A percentile compares a stretch with the other conserved stretches of the same genome.
Conservation (phyloP, 345 rosid species). For the Pistacia integerrima region DNA sequence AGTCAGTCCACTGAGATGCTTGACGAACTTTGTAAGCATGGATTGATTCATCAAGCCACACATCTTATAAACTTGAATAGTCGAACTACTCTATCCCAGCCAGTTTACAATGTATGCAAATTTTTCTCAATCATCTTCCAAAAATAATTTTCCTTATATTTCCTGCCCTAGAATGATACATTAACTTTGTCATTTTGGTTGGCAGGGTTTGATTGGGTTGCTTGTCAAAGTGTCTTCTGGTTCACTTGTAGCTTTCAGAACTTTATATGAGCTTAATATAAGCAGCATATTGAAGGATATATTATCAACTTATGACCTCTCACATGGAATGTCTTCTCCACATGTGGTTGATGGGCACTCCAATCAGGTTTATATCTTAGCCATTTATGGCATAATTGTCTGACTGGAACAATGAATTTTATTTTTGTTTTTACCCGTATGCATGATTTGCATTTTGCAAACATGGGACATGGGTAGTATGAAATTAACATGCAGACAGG, state of each 20-base stretch:
- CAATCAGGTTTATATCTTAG: slow-evolving; percentile 63
- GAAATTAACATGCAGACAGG: neutral
- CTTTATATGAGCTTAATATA: slow-evolving; percentile 76
- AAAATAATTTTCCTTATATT: slow-evolving; percentile 1
- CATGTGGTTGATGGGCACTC: slow-evolving; percentile 58
- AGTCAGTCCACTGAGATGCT: slow-evolving; percentile 65
- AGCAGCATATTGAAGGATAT: slow-evolving; percentile 76
- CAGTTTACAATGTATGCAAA: slow-evolving; percentile 66
- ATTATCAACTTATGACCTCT: slow-evolving; percentile 62
- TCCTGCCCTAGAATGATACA: slow-evolving; percentile 14
- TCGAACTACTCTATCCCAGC: slow-evolving; percentile 76
- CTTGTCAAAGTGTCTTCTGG: slow-evolving; percentile 78
- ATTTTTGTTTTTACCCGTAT: neutral
- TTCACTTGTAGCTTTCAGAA: slow-evolving; percentile 70
- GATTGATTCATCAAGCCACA: slow-evolving; percentile 64
- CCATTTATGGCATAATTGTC: neutral
- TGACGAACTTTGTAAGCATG: slow-evolving; percentile 78
- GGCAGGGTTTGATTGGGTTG: slow-evolving; percentile 84
- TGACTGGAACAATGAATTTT: neutral
- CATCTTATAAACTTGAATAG: slow-evolving; percentile 68
- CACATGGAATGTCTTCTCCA: slow-evolving; percentile 71
- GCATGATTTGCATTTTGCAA: neutral
- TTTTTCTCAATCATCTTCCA: slow-evolving; percentile 18
- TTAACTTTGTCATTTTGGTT: slow-evolving; percentile 30
- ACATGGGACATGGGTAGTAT: too few species aligned